Evolutionary conservation across 2,329 filamentous ascomycete genomes (phyloP).

Genomic region (Neofusicoccum umdonicola): DNA sequence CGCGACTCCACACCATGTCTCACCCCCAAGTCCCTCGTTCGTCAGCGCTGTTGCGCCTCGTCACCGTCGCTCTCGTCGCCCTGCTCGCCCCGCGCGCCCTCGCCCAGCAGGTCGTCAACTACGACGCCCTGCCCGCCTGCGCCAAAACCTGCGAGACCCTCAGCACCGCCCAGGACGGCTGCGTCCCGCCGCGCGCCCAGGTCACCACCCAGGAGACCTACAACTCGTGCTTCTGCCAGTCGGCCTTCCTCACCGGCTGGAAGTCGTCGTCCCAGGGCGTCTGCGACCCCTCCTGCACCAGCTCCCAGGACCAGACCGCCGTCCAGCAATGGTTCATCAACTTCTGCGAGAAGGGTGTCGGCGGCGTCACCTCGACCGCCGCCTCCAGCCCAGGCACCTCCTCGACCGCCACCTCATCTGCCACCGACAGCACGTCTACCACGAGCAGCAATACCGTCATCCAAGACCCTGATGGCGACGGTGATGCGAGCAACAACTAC

Average conservation of each 20-base stretch:
- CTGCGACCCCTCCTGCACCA: conserved; percentile 61
- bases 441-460: conserved; percentile 25
- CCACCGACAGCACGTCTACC: background rate
- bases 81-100: background rate
- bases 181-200: conserved; percentile 59
- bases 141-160: conserved; percentile 34
- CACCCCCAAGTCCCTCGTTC: background rate
- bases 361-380: conserved; percentile 24
- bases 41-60: background rate
- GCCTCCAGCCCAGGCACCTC: conserved; percentile 24
- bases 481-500: conserved; percentile 23
- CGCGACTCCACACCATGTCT: conserved; percentile 5
- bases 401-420: background rate
- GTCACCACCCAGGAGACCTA: conserved; percentile 54
- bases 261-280: conserved; percentile 54
- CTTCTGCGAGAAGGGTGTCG: conserved; percentile 52
- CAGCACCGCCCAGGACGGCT: conserved; percentile 62
- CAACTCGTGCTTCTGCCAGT: conserved; percentile 71
- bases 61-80: background rate
- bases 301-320: conserved; percentile 51
- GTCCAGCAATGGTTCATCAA: conserved; percentile 70
- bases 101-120: conserved; percentile 21
- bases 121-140: conserved; percentile 35
- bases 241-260: conserved; percentile 48
- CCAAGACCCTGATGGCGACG: conserved; percentile 25